Evolutionary conservation across 306 rosid species (phyloP).

Genomic region (Cicer chorassanicum): DNA sequence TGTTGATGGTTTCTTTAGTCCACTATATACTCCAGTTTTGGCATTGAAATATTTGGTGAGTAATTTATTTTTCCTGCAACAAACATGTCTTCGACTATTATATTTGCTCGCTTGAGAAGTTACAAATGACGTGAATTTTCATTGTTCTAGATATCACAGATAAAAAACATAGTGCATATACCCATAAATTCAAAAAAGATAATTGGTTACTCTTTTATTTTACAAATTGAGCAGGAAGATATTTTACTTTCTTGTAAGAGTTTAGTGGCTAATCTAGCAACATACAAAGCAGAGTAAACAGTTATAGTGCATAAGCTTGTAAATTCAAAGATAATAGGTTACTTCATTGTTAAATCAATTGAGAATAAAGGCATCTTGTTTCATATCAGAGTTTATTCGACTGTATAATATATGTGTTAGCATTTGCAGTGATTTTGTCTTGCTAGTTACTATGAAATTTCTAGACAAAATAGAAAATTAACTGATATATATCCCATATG

Average conservation of each 20-base stretch:
- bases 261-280: conserved; percentile 32
- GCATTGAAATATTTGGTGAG: conserved; percentile 88
- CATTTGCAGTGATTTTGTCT: too few relatives aligned
- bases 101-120: not conserved
- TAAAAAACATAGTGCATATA: conserved; percentile 18
- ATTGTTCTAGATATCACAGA: conserved; percentile 10
- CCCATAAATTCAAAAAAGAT: conserved; percentile 10
- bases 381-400: conserved; percentile 34
- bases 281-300: not conserved
- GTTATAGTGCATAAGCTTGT: conserved; percentile 16
- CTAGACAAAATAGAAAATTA: too few relatives aligned
- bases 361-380: conserved; percentile 21
- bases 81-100: conserved; percentile 5
- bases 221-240: conserved; percentile 11
- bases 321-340: conserved; percentile 1
- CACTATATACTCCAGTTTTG: conserved; percentile 74
- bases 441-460: too few relatives aligned
- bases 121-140: conserved; percentile 3
- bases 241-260: conserved; percentile 16
- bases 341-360: conserved; percentile 4
- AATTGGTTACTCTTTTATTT: conserved; percentile 19
- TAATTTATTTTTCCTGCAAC: conserved; percentile 35
- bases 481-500: too few relatives aligned
- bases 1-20: conserved; percentile 93
- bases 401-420: too few relatives aligned